Evolutionary conservation across 805 yeast species (phyloP), one percentile per base, ranked within the genome.

Genomic region (Starmera amethionina): DNA sequence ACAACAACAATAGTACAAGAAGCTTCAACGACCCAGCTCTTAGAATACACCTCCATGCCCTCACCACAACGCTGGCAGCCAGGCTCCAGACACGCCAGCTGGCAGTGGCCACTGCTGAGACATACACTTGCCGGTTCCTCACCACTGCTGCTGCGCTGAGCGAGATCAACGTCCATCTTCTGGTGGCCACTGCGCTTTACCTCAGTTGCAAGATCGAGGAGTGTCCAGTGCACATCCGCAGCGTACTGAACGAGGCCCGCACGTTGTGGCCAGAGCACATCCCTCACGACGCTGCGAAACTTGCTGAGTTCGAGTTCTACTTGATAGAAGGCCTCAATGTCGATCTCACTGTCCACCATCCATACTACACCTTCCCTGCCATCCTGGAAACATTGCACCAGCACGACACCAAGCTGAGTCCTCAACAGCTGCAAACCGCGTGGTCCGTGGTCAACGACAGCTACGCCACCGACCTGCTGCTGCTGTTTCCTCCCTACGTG

Each of bases 291-390:
- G 76, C 88, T 14, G 82, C 95, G 27, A 86, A 85, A 53, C 68
- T 93, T 13, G 97, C 97, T 0, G 97, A 93, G 56, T 85, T 94
- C 62, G 98, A 93, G 61, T 93, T 93, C 57, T 93, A 90, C 55
- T 59, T 93, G 35, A 79, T 93, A 15, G 97, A 88, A 52, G 97
- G 89, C 58, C 68, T 93, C 62, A 77, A 82, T 53, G 69, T 82
- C 60, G 81, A 69, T 52, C 52, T 84, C 45, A 67, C 82, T n/a
- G 68, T 82, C 3, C 85, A 82, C 54, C 93, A 82, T 54, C 93
- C 93, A 0, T 83, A 83, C 57, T 66, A 72, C 44, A 70, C 86
- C 3, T 60, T 83, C 44, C 57, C 15, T 18, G 19, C 28, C 11
- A 22, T 13, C 11, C 4, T 36, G 13, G 22, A 36, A 13, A n/a